phyloP scores from a whole-genome alignment of 257 asterid species.

The Hygrophila difformis region DNA sequence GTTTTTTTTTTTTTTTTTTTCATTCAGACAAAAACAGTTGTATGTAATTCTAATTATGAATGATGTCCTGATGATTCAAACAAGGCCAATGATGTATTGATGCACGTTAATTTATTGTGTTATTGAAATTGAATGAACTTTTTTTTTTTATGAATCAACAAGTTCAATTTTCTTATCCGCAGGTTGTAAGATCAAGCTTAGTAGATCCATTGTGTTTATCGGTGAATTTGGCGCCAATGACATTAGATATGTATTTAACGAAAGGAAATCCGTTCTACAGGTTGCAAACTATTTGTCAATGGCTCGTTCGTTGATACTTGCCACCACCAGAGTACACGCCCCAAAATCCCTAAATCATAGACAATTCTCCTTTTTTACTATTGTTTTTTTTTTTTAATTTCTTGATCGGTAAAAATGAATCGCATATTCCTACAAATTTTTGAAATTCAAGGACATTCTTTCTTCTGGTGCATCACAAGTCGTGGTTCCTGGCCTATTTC shows the following conservation, averaged over 20 bases:
- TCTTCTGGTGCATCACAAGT: constrained; percentile 9
- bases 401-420: too few relatives aligned
- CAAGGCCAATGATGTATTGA: too few relatives aligned
- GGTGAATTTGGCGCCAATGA: constrained; percentile 32
- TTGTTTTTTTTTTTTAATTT: too few relatives aligned
- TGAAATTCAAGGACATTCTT: constrained; percentile 13
- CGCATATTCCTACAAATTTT: not conserved
- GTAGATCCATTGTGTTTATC: constrained; percentile 6
- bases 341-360: too few relatives aligned
- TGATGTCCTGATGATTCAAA: too few relatives aligned
- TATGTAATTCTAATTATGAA: too few relatives aligned
- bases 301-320: constrained; percentile 13
- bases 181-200: constrained; percentile 18
- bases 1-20: too few relatives aligned
- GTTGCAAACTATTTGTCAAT: constrained; percentile 11
- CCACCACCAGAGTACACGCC: constrained; percentile 16
- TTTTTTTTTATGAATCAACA: too few relatives aligned
- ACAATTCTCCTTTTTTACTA: not conserved
- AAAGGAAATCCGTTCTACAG: constrained; percentile 10
- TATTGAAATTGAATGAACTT: too few relatives aligned
- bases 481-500: constrained; percentile 17
- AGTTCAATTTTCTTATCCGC: too few relatives aligned
- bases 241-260: not conserved
- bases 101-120: too few relatives aligned
- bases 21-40: too few relatives aligned